These are phyloP conservation scores for Stemphylium vesicarium DNA, from an alignment of 2,329 filamentous ascomycete genomes.

Conservation along the genomic window DNA sequence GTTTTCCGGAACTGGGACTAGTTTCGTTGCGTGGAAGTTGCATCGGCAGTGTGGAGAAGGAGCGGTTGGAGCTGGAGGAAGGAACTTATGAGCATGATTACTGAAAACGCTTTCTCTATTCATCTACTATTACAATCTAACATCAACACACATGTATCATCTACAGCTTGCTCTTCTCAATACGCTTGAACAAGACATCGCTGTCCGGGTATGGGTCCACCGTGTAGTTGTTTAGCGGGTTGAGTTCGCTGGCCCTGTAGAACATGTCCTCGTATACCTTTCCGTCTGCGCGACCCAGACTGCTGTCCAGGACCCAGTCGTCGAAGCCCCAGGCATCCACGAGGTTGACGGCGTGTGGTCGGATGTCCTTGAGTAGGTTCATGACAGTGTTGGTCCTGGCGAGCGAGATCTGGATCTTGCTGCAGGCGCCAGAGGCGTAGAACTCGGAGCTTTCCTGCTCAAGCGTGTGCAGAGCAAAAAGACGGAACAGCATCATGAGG, in stretches of 20 bases:
- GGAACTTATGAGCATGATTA: background rate
- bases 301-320: slow-evolving; percentile 78
- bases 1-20: background rate
- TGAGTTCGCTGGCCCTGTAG: slow-evolving; percentile 71
- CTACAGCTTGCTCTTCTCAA: slow-evolving; percentile 63
- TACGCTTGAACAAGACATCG: slow-evolving; percentile 66
- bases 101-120: background rate
- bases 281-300: slow-evolving; percentile 72
- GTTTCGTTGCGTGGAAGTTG: background rate
- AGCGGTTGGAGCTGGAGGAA: background rate
- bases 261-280: slow-evolving; percentile 82
- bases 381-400: slow-evolving; percentile 71
- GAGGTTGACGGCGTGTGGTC: slow-evolving; percentile 73
- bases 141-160: background rate
- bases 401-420: slow-evolving; percentile 74
- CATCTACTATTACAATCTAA: slow-evolving; percentile 3
- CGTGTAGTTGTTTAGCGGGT: slow-evolving; percentile 74
- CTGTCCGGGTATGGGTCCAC: slow-evolving; percentile 75
- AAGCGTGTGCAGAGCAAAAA: slow-evolving; percentile 69
- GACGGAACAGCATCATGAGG: slow-evolving; percentile 70
- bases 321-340: slow-evolving; percentile 79
- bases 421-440: slow-evolving; percentile 72
- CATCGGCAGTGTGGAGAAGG: background rate
- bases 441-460: slow-evolving; percentile 75
- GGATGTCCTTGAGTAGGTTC: slow-evolving; percentile 72